A percentile compares a stretch with the other conserved stretches of the same genome.
Evolutionary conservation across 2,329 filamentous ascomycete species (phyloP).

Genomic region (Colletotrichum chlorophyti): DNA sequence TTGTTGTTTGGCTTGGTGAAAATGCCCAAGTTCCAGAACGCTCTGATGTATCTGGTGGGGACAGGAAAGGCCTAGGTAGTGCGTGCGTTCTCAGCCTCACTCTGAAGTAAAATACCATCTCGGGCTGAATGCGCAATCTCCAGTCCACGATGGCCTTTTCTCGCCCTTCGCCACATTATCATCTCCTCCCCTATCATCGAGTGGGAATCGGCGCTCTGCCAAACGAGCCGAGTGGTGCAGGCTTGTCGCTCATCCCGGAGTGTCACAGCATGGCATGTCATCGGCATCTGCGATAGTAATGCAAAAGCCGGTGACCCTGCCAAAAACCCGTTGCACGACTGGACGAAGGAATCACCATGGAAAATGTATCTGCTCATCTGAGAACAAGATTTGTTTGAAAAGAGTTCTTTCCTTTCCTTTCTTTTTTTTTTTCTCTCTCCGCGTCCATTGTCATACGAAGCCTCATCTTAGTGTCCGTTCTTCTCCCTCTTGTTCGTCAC

Average conservation of each 20-base stretch:
- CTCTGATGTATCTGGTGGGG: conserved; percentile 25
- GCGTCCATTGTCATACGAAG: neutral
- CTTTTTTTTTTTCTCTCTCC: neutral
- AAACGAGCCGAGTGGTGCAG: neutral
- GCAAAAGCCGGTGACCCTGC: neutral
- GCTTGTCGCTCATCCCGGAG: neutral
- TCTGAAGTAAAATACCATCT: conserved; percentile 18
- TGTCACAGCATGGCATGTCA: conserved; percentile 15
- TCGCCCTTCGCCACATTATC: conserved; percentile 1
- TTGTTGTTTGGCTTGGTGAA: neutral
- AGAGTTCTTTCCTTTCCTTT: no score
- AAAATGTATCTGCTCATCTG: no score
- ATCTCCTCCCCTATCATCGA: neutral
- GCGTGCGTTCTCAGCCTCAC: conserved; percentile 19
- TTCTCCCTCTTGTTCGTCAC: neutral
- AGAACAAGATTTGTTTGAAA: no score
- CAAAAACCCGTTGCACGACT: neutral
- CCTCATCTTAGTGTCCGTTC: neutral
- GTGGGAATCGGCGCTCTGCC: neutral
- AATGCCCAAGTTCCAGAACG: conserved; percentile 23
- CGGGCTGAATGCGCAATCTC: conserved; percentile 22
- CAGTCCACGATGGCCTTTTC: conserved; percentile 15
- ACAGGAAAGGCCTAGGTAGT: neutral
- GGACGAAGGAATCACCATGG: neutral
- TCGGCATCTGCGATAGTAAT: conserved; percentile 21